phyloP scores from a whole-genome alignment of 23 red algal genomes.

The Agarophyton chilense region DNA sequence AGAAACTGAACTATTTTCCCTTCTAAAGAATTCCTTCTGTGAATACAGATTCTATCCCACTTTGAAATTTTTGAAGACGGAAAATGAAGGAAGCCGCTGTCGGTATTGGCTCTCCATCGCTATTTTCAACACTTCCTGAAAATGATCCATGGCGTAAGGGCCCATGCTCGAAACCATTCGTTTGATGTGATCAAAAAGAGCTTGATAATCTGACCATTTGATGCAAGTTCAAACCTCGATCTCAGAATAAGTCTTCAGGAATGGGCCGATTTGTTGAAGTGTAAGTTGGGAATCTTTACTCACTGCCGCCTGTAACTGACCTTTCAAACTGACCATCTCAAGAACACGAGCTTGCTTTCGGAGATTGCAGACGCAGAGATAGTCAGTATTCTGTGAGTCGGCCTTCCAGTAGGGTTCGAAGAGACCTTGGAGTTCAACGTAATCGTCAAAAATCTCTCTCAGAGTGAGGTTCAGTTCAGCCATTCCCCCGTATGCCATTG shows the following conservation, averaged over 20 bases:
- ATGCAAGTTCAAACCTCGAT: not conserved
- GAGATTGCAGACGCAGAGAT: not conserved
- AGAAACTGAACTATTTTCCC: not conserved
- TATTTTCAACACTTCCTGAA: too few relatives aligned
- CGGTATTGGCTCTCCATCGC: not conserved
- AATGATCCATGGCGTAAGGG: not conserved
- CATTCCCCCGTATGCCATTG: not conserved
- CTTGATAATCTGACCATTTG: not conserved
- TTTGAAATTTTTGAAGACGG: not conserved
- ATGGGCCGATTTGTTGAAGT: not conserved
- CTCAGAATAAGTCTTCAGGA: not conserved
- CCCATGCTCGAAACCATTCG: not conserved
- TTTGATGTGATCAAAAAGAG: not conserved
- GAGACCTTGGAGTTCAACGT: too few relatives aligned
- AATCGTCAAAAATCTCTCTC: not conserved
- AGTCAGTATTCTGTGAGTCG: not conserved
- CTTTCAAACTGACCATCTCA: not conserved
- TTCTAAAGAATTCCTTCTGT: not conserved
- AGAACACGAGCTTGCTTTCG: too few relatives aligned
- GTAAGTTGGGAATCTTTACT: not conserved
- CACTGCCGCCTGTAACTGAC: not conserved
- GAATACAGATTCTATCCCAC: not conserved
- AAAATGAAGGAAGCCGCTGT: not conserved
- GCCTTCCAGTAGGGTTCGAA: not conserved
- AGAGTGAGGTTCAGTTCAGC: not conserved